Conservation (phyloP, 371 early-diverging fungal genomes). For the Mucor lusitanicus region DNA sequence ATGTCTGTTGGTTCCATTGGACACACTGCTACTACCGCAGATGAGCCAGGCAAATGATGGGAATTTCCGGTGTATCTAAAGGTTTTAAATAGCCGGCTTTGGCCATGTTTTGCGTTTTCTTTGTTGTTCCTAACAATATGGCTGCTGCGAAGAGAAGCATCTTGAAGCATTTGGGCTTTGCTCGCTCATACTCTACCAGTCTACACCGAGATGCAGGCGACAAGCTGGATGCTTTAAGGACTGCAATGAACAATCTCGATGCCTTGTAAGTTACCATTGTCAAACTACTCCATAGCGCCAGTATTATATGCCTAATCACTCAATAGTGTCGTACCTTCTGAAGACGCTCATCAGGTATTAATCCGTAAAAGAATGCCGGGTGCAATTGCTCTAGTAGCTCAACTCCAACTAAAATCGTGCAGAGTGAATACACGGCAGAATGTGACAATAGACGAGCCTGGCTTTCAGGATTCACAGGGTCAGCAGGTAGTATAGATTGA, state of each 20-base stretch:
- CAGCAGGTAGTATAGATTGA: conserved; percentile 73
- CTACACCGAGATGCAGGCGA: neutral
- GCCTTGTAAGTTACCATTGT: conserved; percentile 8
- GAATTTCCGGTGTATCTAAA: neutral
- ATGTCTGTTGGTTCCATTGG: neutral
- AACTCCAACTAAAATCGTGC: neutral
- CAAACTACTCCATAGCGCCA: too few species aligned
- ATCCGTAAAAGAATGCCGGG: neutral
- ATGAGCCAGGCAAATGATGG: neutral
- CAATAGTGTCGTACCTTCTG: conserved; percentile 81
- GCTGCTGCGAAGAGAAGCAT: neutral
- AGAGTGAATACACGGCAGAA: conserved; percentile 94
- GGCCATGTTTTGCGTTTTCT: neutral
- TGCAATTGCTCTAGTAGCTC: too few species aligned
- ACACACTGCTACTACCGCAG: neutral
- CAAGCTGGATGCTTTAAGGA: conserved; percentile 7
- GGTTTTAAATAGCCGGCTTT: neutral
- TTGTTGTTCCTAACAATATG: neutral
- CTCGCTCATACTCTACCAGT: neutral
- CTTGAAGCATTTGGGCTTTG: neutral
- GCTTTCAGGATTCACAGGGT: conserved; percentile 96
- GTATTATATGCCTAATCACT: too few species aligned
- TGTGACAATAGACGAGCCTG: conserved; percentile 86
- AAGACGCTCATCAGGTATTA: conserved; percentile 93
- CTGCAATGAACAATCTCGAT: conserved; percentile 10